Evolutionary conservation across 73 alveolate species (phyloP).

Genomic region (Tetrahymena borealis): DNA sequence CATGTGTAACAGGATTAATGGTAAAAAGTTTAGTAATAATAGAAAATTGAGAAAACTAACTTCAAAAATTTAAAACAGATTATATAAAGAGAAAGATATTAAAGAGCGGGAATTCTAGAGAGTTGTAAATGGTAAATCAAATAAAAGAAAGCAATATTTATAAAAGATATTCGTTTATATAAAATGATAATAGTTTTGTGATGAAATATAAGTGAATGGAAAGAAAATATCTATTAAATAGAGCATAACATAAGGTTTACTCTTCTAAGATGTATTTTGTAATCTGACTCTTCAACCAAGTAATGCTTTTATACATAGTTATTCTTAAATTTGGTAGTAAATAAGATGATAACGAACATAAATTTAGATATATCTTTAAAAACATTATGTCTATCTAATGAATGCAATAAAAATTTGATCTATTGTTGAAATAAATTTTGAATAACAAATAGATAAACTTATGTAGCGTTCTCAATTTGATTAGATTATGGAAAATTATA

Average conservation of each 20-base stretch:
- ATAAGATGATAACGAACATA: no score
- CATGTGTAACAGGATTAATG: constrained; percentile 22
- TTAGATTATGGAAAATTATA: not conserved
- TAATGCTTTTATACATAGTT: not conserved
- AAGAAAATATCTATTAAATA: not conserved
- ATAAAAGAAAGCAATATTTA: not conserved
- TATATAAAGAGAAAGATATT: not conserved
- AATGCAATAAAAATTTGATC: no score
- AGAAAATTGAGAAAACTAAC: not conserved
- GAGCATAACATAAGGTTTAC: not conserved
- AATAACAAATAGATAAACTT: not conserved
- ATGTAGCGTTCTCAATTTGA: not conserved
- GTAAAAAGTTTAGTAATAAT: not conserved
- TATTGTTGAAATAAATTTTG: no score
- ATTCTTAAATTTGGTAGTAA: not conserved
- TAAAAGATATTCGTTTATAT: not conserved
- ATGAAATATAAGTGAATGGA: not conserved
- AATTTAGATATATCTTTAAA: no score
- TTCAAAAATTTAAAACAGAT: not conserved
- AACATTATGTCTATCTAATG: not conserved
- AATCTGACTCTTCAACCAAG: not conserved
- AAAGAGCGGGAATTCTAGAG: not conserved
- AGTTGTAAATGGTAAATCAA: not conserved
- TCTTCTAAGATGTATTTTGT: not conserved
- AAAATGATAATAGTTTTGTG: not conserved